Evolutionary conservation across 257 asterid genomes (phyloP), one percentile per base, ranked within the genome.

Genomic region (Nicotiana knightiana): DNA sequence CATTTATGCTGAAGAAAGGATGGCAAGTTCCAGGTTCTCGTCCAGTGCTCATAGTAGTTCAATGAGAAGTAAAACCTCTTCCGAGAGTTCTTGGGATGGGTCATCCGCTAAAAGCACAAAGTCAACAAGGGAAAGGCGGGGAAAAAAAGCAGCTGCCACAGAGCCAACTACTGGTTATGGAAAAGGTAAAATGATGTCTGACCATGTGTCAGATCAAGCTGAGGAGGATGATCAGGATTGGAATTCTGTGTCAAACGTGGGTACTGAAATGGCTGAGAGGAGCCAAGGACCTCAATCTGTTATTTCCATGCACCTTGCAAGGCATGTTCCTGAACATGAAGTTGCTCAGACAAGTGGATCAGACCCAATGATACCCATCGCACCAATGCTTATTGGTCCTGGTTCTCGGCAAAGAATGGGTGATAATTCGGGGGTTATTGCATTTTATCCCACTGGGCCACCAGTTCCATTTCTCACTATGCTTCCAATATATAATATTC

Each of bases 391-490:
- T 61, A 87, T 93, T 75, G 91, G 91, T 64, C 90, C 93, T 68
- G 94, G 96, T 32, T 87, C 94, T 39, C 91, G 87, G 83, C 91
- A 90, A 83, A 90, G 94, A 87, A 81, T 71, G 82, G 67, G 84
- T 51, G 98, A 94, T 82, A 87, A 88, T 82, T 91, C 97, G 58
- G 97, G 93, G 79, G 62, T 94, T 75, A 66, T 96, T 85, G 88
- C 98, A 57, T 96, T 96, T 85, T 93, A 91, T 81, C 98, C 97
- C 43, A 91, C 99, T 28, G 99, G 99, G 15, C 99, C 99, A 67
- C 98, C 99, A 33, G 90, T 96, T 83, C 99, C 98, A 6, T 96
- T 94, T 83, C 73, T 94, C 55, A 91, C 98, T n/a, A 96, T 96
- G 99, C 96, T 96, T 73, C 98, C 99, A 37, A 78, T 93, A 33